phyloP scores from a whole-genome alignment of 768 basidiomycete species.

The Pisolithus marmoratus region DNA sequence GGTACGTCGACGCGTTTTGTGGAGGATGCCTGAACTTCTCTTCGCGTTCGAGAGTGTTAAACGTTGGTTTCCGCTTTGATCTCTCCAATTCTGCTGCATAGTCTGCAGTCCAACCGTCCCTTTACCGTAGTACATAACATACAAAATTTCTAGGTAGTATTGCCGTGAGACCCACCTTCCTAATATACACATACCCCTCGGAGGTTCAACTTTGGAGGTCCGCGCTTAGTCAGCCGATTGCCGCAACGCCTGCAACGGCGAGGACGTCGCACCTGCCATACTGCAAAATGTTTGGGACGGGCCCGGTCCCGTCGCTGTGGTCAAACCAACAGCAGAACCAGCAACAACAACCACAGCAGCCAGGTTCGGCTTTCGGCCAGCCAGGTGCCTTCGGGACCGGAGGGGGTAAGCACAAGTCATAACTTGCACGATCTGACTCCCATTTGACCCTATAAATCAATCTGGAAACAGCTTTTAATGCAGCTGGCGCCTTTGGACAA shows the following conservation, averaged over 20 bases:
- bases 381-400: constrained; percentile 57
- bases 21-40: constrained; percentile 72
- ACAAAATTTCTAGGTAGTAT: constrained; percentile 14
- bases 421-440: constrained; percentile 15
- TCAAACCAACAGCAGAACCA: constrained; percentile 60
- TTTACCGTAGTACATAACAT: not conserved
- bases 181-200: constrained; percentile 17
- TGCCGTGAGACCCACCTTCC: constrained; percentile 16
- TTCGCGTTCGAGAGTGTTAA: constrained; percentile 80
- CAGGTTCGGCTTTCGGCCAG: constrained; percentile 63
- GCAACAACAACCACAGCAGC: constrained; percentile 41
- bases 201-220: constrained; percentile 13
- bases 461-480: constrained; percentile 46
- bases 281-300: constrained; percentile 54
- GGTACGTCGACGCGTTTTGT: constrained; percentile 59
- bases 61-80: constrained; percentile 47
- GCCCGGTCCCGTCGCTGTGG: constrained; percentile 57
- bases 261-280: constrained; percentile 3
- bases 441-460: constrained; percentile 19
- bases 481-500: constrained; percentile 54
- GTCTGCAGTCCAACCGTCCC: not conserved
- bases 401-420: constrained; percentile 35
- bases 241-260: constrained; percentile 24
- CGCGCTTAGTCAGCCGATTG: constrained; percentile 15
- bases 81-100: constrained; percentile 51